A percentile compares a stretch with the other conserved stretches of the same genome.
Conservation (phyloP, 164 flowering plant species). For the Stephania yunnanensis region DNA sequence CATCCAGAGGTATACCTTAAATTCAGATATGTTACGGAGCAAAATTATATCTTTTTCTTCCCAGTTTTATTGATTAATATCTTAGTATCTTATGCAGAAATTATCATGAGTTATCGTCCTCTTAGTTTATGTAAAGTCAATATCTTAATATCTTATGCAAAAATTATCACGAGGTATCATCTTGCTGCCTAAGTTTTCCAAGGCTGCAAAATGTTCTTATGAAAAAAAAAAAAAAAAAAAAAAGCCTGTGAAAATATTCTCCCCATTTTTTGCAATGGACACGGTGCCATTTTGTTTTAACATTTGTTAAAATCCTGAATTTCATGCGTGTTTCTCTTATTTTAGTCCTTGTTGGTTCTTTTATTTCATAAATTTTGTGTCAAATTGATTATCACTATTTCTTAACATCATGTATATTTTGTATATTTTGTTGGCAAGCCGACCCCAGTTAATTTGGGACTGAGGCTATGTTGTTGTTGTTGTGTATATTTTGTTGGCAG, state of each 20-base stretch:
- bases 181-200: too few species aligned
- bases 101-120: neutral
- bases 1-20: conserved; percentile 82
- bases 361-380: neutral
- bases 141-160: neutral
- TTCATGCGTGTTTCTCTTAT: neutral
- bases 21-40: neutral
- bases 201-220: too few species aligned
- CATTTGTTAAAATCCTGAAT: neutral
- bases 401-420: conserved; percentile 10
- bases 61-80: neutral
- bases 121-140: neutral
- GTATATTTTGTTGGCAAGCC: too few species aligned
- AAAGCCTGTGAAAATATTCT: neutral
- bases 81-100: neutral
- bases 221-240: too few species aligned
- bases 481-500: too few species aligned
- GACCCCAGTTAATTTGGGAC: too few species aligned
- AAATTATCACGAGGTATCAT: neutral
- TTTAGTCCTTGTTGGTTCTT: neutral
- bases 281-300: neutral
- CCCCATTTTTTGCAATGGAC: conserved; percentile 2
- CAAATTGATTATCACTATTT: neutral
- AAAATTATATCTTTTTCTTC: neutral
- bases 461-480: too few species aligned